Evolutionary conservation across 495 filamentous ascomycete genomes (phyloP).

Genomic region (Neurospora tetraspora): DNA sequence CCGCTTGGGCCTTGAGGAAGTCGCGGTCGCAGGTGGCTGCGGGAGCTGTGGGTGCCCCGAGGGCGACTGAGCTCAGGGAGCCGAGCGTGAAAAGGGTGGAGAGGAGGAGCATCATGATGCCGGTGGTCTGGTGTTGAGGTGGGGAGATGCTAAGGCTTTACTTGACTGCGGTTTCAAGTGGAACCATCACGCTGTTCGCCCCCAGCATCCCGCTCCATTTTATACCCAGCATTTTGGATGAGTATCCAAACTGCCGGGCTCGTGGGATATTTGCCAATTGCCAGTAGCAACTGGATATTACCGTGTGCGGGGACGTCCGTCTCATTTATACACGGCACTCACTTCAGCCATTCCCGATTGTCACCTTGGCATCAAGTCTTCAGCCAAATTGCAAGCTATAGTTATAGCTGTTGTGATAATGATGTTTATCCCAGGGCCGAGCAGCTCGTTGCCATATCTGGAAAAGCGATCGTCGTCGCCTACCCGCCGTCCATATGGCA

Average conservation of each 20-base stretch:
- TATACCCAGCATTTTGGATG: neutral
- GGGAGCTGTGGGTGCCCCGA: neutral
- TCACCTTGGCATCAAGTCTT: neutral
- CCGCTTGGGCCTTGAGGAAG: conserved; percentile 11
- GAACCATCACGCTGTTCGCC: neutral
- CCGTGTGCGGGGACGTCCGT: neutral
- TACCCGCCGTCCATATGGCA: neutral
- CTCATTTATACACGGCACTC: neutral
- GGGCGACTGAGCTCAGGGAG: neutral
- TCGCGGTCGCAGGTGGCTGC: conserved; percentile 9
- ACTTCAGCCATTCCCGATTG: neutral
- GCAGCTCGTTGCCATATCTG: neutral
- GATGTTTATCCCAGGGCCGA: neutral
- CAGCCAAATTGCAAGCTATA: neutral
- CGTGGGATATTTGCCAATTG: neutral
- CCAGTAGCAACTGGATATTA: neutral
- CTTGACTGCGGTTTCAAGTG: neutral
- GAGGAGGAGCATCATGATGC: neutral
- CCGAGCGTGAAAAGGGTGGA: neutral
- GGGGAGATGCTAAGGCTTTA: neutral
- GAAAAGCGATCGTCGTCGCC: neutral
- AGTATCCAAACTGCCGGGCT: neutral
- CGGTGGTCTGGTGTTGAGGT: neutral
- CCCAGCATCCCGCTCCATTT: neutral
- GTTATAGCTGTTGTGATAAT: neutral